A percentile compares a stretch with the other conserved stretches of the same genome.
Conservation (phyloP, 345 rosid species). For the Lepidium didymum region DNA sequence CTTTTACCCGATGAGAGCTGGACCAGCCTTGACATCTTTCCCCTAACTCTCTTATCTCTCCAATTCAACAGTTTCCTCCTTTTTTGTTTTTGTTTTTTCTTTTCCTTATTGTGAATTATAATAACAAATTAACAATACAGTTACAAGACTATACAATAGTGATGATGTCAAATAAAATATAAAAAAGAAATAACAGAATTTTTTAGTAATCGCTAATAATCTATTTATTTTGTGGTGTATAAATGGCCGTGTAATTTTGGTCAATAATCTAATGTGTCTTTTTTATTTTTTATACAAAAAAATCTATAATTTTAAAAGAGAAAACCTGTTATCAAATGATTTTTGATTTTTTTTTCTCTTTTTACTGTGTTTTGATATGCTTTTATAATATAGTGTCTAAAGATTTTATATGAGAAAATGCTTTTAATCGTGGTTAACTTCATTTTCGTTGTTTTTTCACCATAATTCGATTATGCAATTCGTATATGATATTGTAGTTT, state of each 20-base stretch:
- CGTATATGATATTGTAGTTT: too few relatives aligned
- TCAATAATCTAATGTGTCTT: not conserved
- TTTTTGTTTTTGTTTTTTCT: not conserved
- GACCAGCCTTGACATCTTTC: conserved; percentile 32
- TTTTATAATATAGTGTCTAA: not conserved
- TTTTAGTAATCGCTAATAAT: not conserved
- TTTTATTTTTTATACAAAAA: too few relatives aligned
- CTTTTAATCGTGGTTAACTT: too few relatives aligned
- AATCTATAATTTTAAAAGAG: too few relatives aligned
- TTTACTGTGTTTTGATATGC: not conserved
- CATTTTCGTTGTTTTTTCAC: too few relatives aligned
- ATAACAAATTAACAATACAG: not conserved
- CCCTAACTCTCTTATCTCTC: conserved; percentile 16
- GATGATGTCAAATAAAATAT: not conserved
- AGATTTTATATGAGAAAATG: not conserved
- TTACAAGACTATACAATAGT: conserved; percentile 6
- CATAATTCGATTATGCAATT: too few relatives aligned
- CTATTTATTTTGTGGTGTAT: not conserved
- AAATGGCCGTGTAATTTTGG: not conserved
- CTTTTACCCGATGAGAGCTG: conserved; percentile 37
- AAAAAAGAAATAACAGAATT: not conserved
- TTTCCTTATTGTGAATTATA: not conserved
- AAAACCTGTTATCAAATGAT: not conserved
- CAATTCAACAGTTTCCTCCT: conserved; percentile 6
- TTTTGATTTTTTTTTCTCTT: not conserved